These are phyloP conservation scores for Ascodesmis nigricans DNA, from an alignment of 495 filamentous ascomycete genomes.

Conservation along the genomic window DNA sequence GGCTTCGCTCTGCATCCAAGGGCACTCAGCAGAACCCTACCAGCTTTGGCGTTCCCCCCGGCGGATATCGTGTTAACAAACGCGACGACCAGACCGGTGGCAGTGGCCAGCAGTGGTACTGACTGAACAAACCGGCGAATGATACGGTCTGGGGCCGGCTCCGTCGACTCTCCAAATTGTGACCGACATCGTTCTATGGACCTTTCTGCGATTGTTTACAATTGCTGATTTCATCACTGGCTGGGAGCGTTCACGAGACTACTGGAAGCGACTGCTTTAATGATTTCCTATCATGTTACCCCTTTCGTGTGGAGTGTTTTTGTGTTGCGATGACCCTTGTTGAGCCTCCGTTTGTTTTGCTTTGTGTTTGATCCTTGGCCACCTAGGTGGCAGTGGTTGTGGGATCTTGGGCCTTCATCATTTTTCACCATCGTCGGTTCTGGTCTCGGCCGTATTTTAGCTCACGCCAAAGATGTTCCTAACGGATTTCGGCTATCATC, in stretches of 20 bases:
- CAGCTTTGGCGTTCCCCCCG: slow-evolving; percentile 35
- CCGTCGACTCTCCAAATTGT: slow-evolving; percentile 3
- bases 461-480: not conserved
- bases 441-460: not conserved
- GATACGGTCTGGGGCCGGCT: slow-evolving; percentile 2
- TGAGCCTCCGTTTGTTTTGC: too few species aligned
- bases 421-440: not conserved
- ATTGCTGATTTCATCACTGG: slow-evolving; percentile 6
- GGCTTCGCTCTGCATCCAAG: slow-evolving; percentile 86
- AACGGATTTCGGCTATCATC: not conserved
- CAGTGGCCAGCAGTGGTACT: slow-evolving; percentile 39
- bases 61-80: slow-evolving; percentile 41
- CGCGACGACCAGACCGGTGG: slow-evolving; percentile 37
- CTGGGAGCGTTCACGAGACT: slow-evolving; percentile 1
- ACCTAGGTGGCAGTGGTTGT: too few species aligned
- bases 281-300: too few species aligned
- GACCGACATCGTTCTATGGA: too few species aligned
- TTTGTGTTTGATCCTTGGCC: too few species aligned
- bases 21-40: slow-evolving; percentile 38
- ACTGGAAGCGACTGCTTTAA: too few species aligned
- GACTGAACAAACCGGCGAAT: slow-evolving; percentile 22
- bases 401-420: too few species aligned
- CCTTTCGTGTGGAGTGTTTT: slow-evolving; percentile 3
- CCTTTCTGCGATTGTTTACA: slow-evolving; percentile 3
- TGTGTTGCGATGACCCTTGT: too few species aligned